Percentiles rank a stretch among this genome's conserved stretches.
Evolutionary conservation across 345 rosid genomes (phyloP).

Genomic region (Linum tenue): DNA sequence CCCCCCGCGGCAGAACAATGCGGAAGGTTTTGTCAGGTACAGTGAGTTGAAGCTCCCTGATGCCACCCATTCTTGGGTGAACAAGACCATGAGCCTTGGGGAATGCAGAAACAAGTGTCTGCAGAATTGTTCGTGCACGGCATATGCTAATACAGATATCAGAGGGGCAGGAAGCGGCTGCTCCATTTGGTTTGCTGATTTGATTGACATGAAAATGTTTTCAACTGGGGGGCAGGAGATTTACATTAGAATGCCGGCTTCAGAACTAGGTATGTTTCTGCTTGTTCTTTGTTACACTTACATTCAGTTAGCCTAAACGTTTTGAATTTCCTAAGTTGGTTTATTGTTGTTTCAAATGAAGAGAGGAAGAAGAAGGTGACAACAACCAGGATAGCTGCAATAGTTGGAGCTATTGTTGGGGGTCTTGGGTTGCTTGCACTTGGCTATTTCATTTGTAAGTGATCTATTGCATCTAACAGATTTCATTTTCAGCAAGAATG

Average conservation of each 20-base stretch:
- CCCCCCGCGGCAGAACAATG: neutral
- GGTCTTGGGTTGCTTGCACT: neutral
- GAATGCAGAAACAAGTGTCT: constrained; percentile 16
- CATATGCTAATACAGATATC: constrained; percentile 9
- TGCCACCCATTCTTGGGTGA: constrained; percentile 7
- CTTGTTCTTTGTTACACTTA: neutral
- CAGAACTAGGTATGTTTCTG: constrained; percentile 15
- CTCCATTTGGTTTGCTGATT: constrained; percentile 9
- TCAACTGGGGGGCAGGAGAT: neutral
- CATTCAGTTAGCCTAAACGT: neutral
- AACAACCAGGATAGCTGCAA: neutral
- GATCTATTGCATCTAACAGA: neutral
- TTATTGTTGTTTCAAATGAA: too few relatives aligned
- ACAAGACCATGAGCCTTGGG: constrained; percentile 8
- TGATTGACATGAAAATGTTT: constrained; percentile 9
- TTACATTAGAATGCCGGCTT: constrained; percentile 8
- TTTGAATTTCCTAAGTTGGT: neutral
- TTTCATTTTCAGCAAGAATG: neutral
- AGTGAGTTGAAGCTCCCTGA: constrained; percentile 11
- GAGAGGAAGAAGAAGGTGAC: neutral
- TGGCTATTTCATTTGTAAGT: neutral
- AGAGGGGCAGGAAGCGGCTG: constrained; percentile 14
- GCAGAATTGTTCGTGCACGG: constrained; percentile 14
- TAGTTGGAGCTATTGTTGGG: neutral
- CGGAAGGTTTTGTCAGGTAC: constrained; percentile 3